A percentile compares a stretch with the other conserved stretches of the same genome.
These are phyloP conservation scores for Podospora conica DNA, from an alignment of 495 filamentous ascomycete species.

Conservation along the genomic window DNA sequence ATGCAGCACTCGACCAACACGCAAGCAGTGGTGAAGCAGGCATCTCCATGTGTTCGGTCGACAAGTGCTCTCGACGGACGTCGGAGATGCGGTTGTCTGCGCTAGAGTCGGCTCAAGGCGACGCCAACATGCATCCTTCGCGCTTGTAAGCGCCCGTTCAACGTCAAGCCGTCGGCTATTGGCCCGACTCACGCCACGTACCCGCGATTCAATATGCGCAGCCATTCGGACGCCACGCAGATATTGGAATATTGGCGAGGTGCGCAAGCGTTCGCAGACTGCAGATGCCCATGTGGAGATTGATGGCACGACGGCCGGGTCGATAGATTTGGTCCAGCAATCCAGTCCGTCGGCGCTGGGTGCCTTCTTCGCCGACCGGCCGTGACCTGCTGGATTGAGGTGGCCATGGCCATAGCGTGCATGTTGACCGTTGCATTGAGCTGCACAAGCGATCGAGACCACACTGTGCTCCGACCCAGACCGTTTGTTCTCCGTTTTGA, in stretches of 20 bases:
- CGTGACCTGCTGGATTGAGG: constrained; percentile 14
- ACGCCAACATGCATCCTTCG: constrained; percentile 15
- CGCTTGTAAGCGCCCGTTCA: constrained; percentile 28
- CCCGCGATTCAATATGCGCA: constrained; percentile 14
- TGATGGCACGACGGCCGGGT: constrained; percentile 1
- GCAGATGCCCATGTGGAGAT: constrained; percentile 11
- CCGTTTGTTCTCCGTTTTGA: constrained; percentile 1
- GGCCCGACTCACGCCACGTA: constrained; percentile 23
- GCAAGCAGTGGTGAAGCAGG: background rate
- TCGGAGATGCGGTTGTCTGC: constrained; percentile 3
- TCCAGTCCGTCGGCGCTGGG: constrained; percentile 3
- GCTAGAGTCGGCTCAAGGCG: constrained; percentile 6
- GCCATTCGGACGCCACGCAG: constrained; percentile 17
- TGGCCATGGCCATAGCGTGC: constrained; percentile 8
- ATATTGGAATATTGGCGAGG: constrained; percentile 25
- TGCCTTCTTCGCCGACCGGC: background rate
- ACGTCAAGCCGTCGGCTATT: constrained; percentile 15
- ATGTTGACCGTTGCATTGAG: constrained; percentile 9
- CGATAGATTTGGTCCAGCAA: background rate
- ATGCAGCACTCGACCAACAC: background rate
- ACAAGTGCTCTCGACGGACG: background rate
- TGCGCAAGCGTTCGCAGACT: background rate
- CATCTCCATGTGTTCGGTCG: constrained; percentile 3
- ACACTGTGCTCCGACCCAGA: background rate
- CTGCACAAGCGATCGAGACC: background rate